Conservation (phyloP, 2,329 filamentous ascomycete genomes). For the Aspergillus carbonarius region DNA sequence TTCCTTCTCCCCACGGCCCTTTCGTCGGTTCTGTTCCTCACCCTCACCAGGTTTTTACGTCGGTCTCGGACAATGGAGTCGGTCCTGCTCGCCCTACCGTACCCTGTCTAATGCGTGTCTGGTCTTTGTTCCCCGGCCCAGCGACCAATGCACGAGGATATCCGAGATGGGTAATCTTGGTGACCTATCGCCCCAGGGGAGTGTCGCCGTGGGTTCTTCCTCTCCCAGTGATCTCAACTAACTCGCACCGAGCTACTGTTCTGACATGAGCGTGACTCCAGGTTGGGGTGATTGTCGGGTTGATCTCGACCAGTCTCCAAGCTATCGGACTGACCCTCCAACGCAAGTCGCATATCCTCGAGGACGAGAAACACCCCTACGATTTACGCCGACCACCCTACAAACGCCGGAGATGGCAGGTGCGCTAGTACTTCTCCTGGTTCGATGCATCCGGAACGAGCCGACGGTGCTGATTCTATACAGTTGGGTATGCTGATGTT, state of each 20-base stretch:
- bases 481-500: conserved; percentile 93
- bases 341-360: conserved; percentile 95
- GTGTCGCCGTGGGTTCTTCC: conserved; percentile 64
- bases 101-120: conserved; percentile 15
- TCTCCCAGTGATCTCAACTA: neutral
- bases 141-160: conserved; percentile 37
- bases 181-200: conserved; percentile 74
- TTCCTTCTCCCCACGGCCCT: conserved; percentile 7
- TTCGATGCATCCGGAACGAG: neutral
- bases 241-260: neutral
- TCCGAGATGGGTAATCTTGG: conserved; percentile 67
- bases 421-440: conserved; percentile 24
- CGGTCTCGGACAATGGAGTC: conserved; percentile 7
- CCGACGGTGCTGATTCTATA: conserved; percentile 13
- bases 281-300: conserved; percentile 90
- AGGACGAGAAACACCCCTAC: conserved; percentile 84
- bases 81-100: conserved; percentile 4
- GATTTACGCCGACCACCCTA: conserved; percentile 83
- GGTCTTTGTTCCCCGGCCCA: conserved; percentile 12
- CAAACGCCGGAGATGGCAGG: conserved; percentile 87
- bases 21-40: conserved; percentile 14
- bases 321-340: conserved; percentile 93
- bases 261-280: conserved; percentile 40
- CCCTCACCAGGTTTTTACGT: conserved; percentile 4
- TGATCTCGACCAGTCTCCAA: conserved; percentile 91